Percentiles rank a stretch among this genome's conserved stretches.
These are phyloP conservation scores for Pyrenochaeta sp. DNA, from an alignment of 2,329 filamentous ascomycete species.

Conservation along the genomic window DNA sequence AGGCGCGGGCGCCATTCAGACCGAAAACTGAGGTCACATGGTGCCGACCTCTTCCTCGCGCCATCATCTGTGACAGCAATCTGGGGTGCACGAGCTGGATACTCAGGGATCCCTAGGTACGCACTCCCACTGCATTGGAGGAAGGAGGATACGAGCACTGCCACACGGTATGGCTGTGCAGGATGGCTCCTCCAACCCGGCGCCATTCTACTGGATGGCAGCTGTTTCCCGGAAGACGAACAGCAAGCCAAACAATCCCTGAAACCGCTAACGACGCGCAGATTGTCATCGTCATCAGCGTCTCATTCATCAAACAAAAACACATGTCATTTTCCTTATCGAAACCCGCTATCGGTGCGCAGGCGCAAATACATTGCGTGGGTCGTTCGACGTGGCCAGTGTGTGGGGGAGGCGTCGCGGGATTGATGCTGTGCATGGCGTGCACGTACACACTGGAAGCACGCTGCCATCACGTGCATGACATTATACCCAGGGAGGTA, in stretches of 20 bases:
- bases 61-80: slow-evolving; percentile 14
- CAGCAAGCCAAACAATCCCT: slow-evolving; percentile 1
- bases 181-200: not conserved
- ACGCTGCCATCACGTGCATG: slow-evolving; percentile 19
- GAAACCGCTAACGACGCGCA: slow-evolving; percentile 13
- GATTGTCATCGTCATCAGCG: slow-evolving; percentile 14
- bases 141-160: slow-evolving; percentile 2
- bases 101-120: slow-evolving; percentile 25
- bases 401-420: slow-evolving; percentile 5
- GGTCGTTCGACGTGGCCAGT: slow-evolving; percentile 7
- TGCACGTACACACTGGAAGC: slow-evolving; percentile 4
- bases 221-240: not conserved
- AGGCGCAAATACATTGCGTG: slow-evolving; percentile 16
- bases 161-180: not conserved
- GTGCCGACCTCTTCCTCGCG: slow-evolving; percentile 7
- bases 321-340: slow-evolving; percentile 14
- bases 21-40: slow-evolving; percentile 30
- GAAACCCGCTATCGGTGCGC: slow-evolving; percentile 22
- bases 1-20: slow-evolving; percentile 44
- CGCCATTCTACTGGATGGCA: not conserved
- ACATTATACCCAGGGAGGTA: slow-evolving; percentile 21
- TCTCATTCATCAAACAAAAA: slow-evolving; percentile 8
- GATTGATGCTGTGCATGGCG: slow-evolving; percentile 4
- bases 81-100: slow-evolving; percentile 14
- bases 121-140: not conserved